phyloP scores from a whole-genome alignment of 176 grass and related monocot genomes.

The Melocanna baccifera region DNA sequence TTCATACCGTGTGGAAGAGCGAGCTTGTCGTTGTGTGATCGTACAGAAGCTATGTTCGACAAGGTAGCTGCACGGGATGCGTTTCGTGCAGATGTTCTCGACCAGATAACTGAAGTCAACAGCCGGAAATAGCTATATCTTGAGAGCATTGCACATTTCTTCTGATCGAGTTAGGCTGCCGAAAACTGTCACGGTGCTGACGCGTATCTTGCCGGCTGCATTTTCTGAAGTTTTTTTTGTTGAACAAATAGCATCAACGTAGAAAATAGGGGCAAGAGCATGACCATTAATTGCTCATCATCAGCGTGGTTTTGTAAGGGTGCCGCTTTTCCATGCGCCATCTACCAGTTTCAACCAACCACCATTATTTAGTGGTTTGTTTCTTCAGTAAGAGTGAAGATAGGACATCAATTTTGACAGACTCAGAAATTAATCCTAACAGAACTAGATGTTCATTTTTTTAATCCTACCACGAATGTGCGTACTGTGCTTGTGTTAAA shows the following conservation, averaged over 20 bases:
- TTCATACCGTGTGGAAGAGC: neutral
- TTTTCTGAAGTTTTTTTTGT: neutral
- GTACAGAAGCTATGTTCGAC: neutral
- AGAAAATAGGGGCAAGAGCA: conserved; percentile 14
- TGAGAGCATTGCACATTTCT: neutral
- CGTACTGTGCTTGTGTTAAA: neutral
- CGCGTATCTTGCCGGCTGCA: neutral
- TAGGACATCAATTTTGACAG: neutral
- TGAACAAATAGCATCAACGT: neutral
- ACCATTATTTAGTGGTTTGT: neutral
- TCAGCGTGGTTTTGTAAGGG: neutral
- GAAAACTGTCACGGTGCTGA: neutral
- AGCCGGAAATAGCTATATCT: neutral
- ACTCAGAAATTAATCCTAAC: neutral
- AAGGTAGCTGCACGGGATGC: neutral
- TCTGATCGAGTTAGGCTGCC: neutral
- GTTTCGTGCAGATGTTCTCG: neutral
- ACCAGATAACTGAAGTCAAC: neutral
- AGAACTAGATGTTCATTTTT: neutral
- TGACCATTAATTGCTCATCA: neutral
- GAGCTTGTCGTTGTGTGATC: neutral
- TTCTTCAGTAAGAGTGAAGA: neutral
- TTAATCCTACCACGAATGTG: neutral
- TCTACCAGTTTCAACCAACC: neutral
- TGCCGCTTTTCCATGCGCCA: conserved; percentile 21